Evolutionary conservation across 345 rosid genomes (phyloP).

Genomic region (Melaleuca alternifolia): DNA sequence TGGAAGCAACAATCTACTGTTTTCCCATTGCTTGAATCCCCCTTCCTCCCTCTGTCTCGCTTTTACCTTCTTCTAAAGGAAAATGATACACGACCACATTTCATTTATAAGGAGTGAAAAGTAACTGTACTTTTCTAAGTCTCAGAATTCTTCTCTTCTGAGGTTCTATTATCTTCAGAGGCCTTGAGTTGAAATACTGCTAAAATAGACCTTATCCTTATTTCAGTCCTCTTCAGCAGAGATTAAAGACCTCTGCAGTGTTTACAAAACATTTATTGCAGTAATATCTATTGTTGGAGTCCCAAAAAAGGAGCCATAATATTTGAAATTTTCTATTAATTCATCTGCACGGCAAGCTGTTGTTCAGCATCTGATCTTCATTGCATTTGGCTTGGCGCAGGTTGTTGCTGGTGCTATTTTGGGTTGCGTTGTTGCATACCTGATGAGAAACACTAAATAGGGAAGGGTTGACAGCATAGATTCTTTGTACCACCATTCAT

Average conservation of each 20-base stretch:
- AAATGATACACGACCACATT: not conserved
- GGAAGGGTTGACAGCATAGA: not conserved
- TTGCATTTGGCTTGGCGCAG: constrained; percentile 22
- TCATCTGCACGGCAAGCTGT: not conserved
- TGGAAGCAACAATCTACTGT: not conserved
- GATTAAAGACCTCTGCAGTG: not conserved
- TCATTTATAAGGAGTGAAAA: not conserved
- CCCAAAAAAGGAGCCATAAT: not conserved
- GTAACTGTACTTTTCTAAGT: not conserved
- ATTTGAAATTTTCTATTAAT: not conserved
- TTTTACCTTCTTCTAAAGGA: not conserved
- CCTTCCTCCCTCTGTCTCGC: not conserved
- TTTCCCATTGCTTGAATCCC: not conserved
- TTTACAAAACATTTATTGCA: not conserved
- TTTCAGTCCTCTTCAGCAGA: not conserved
- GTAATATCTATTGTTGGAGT: not conserved
- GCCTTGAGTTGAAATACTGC: not conserved
- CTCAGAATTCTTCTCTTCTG: not conserved
- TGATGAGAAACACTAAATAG: constrained; percentile 58
- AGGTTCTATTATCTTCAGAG: not conserved
- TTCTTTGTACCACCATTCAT: not conserved
- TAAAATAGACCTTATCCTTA: not conserved
- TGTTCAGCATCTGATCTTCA: not conserved
- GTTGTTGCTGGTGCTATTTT: constrained; percentile 72
- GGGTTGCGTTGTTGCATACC: constrained; percentile 67